A percentile compares a stretch with the other conserved stretches of the same genome.
These are phyloP conservation scores for Psidium friedrichsthalianum DNA, from an alignment of 345 rosid species.

Conservation along the genomic window DNA sequence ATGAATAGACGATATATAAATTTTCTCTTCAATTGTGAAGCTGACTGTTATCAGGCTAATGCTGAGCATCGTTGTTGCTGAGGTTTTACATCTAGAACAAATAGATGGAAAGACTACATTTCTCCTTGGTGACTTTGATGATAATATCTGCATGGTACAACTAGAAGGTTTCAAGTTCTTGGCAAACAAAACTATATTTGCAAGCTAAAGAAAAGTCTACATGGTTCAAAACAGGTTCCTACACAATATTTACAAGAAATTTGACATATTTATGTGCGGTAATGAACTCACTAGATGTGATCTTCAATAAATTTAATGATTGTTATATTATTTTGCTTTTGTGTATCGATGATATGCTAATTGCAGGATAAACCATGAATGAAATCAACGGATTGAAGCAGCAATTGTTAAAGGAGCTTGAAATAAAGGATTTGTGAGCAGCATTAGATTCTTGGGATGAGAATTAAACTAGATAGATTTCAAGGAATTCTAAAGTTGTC, in stretches of 20 bases:
- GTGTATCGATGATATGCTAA: not conserved
- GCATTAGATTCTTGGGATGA: not conserved
- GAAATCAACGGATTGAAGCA: not conserved
- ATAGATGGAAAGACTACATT: no score
- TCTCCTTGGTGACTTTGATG: no score
- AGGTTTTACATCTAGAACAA: no score
- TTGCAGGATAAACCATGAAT: not conserved
- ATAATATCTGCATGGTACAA: no score
- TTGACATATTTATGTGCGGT: no score
- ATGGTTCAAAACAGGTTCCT: no score
- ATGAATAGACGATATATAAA: not conserved
- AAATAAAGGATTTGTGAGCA: not conserved
- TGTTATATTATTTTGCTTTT: not conserved
- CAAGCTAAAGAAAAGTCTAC: no score
- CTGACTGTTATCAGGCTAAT: not conserved
- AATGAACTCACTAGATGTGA: not conserved
- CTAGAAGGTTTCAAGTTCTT: no score
- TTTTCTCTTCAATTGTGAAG: not conserved
- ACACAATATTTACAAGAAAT: no score
- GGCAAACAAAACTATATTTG: no score
- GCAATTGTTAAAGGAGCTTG: not conserved
- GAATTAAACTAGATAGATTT: not conserved
- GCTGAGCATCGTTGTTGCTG: no score
- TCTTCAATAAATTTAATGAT: not conserved
- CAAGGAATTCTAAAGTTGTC: not conserved